Percentiles rank a stretch among this genome's conserved stretches.
Evolutionary conservation across 1,139 yeast species (phyloP).

Genomic region (Debaryomycetaceae sp.): DNA sequence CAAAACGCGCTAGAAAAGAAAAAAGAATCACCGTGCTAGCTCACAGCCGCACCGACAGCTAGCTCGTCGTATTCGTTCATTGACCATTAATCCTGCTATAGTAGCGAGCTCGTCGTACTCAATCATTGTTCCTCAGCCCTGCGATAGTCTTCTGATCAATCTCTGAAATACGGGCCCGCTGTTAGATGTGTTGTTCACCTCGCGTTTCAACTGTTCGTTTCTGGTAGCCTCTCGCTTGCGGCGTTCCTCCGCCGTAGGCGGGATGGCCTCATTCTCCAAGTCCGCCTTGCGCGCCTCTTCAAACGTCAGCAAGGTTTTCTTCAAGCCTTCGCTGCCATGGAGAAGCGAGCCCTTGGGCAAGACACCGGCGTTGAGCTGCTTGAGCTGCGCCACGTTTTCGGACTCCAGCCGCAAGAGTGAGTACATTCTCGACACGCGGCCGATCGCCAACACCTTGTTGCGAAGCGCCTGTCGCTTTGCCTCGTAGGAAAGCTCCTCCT

Average conservation of each 20-base stretch:
- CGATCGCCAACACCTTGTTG: constrained; percentile 91
- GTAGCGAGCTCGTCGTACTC: too few species aligned
- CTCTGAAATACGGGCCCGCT: constrained; percentile 39
- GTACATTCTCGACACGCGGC: constrained; percentile 91
- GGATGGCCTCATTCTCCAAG: constrained; percentile 78
- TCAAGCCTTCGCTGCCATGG: constrained; percentile 78
- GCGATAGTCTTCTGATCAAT: constrained; percentile 39
- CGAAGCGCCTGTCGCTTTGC: constrained; percentile 63
- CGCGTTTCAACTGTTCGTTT: constrained; percentile 34
- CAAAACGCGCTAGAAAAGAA: too few species aligned
- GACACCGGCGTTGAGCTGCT: constrained; percentile 57
- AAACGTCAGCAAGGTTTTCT: constrained; percentile 64
- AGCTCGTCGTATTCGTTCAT: too few species aligned
- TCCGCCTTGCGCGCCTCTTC: constrained; percentile 86
- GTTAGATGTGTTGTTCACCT: constrained; percentile 36
- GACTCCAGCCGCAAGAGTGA: constrained; percentile 85
- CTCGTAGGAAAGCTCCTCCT: too few species aligned
- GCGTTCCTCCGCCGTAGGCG: constrained; percentile 70
- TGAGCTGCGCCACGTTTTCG: constrained; percentile 80
- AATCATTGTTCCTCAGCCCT: constrained; percentile 11
- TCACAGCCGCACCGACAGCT: too few species aligned
- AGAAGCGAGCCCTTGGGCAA: constrained; percentile 86
- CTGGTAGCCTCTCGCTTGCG: constrained; percentile 44
- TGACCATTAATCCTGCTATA: too few species aligned
- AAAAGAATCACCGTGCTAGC: background rate